A percentile compares a stretch with the other conserved stretches of the same genome.
Conservation (phyloP, 208 protist species). For the Trichomonas gallinae region DNA sequence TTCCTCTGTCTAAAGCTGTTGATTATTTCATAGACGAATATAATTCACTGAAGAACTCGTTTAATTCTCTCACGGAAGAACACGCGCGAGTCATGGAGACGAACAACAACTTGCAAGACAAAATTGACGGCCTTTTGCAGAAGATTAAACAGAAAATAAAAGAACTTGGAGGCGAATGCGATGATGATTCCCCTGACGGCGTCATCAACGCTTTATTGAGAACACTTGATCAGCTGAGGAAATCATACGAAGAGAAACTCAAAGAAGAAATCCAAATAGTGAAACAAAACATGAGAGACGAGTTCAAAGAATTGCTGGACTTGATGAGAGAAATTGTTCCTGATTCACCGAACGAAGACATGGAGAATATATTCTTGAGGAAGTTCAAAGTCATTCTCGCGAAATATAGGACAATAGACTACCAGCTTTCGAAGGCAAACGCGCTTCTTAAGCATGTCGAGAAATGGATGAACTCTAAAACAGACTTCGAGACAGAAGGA, state of each 20-base stretch:
- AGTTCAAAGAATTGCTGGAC: not conserved
- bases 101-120: not conserved
- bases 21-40: not conserved
- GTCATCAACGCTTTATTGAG: not conserved
- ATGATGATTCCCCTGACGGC: not conserved
- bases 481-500: not conserved
- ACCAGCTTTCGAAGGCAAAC: not conserved
- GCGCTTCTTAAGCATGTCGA: not conserved
- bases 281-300: not conserved
- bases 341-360: not conserved
- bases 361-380: not conserved
- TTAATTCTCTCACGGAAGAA: not conserved
- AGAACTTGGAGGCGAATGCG: not conserved
- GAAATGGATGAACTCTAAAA: not conserved
- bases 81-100: not conserved
- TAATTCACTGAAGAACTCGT: not conserved
- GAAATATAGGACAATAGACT: not conserved
- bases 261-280: not conserved
- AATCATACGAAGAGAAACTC: not conserved
- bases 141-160: not conserved
- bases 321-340: not conserved
- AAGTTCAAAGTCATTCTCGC: not conserved
- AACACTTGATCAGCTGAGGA: not conserved
- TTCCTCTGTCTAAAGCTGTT: not conserved
- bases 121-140: not conserved